Evolutionary conservation across 2,329 filamentous ascomycete genomes (phyloP).

Genomic region (Zymoseptoria passerinii): DNA sequence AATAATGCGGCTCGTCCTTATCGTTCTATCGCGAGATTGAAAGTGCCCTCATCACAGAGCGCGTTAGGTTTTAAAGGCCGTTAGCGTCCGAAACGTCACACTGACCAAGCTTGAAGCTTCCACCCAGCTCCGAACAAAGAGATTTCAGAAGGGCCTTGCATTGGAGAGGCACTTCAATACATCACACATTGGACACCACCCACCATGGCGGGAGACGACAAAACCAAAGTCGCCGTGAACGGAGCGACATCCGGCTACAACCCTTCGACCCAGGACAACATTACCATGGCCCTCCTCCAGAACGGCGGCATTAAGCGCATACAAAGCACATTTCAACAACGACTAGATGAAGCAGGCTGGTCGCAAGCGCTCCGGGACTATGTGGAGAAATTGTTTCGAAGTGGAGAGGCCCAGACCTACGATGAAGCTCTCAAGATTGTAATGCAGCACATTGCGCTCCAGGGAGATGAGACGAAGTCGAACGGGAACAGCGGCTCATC

Average conservation of each 20-base stretch:
- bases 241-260: slow-evolving; percentile 34
- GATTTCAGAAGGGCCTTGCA: too few species aligned
- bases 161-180: too few species aligned
- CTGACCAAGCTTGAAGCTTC: too few species aligned
- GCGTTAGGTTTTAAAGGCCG: too few species aligned
- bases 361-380: slow-evolving; percentile 48
- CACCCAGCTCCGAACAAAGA: too few species aligned
- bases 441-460: slow-evolving; percentile 33
- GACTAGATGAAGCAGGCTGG: slow-evolving; percentile 52
- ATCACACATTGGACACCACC: not conserved
- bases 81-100: too few species aligned
- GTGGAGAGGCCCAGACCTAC: slow-evolving; percentile 49
- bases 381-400: slow-evolving; percentile 48
- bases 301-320: slow-evolving; percentile 47
- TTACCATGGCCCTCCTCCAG: slow-evolving; percentile 40
- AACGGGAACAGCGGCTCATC: slow-evolving; percentile 7
- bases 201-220: slow-evolving; percentile 13
- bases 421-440: slow-evolving; percentile 49
- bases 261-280: slow-evolving; percentile 31
- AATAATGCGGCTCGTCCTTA: too few species aligned
- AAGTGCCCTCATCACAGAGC: too few species aligned
- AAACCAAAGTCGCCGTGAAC: slow-evolving; percentile 32
- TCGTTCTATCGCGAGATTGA: too few species aligned
- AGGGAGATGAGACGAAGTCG: slow-evolving; percentile 19
- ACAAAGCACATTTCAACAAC: slow-evolving; percentile 46